A percentile compares a stretch with the other conserved stretches of the same genome.
These are phyloP conservation scores for Persicaria tinctoria DNA, from an alignment of 148 eudicot species.

Conservation along the genomic window DNA sequence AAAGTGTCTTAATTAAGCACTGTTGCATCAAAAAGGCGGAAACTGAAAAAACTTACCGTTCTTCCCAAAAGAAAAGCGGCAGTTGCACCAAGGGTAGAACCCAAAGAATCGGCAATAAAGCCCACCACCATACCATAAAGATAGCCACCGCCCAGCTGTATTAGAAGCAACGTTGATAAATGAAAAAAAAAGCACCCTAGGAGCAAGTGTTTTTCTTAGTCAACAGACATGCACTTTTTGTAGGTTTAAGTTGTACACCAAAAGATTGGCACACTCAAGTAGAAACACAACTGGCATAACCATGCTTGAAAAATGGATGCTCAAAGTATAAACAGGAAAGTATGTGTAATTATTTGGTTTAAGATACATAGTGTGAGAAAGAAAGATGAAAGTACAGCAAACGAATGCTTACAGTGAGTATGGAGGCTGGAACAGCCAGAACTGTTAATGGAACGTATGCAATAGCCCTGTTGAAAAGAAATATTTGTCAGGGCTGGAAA, in stretches of 20 bases:
- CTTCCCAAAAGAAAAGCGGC: slow-evolving; percentile 88
- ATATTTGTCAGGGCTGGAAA: slow-evolving; percentile 8
- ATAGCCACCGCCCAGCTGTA: slow-evolving; percentile 96
- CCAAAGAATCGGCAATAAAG: slow-evolving; percentile 79
- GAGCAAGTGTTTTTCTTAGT: not conserved
- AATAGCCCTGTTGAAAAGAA: slow-evolving; percentile 51
- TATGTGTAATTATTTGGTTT: not conserved
- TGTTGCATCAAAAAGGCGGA: not conserved
- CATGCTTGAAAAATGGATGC: not conserved
- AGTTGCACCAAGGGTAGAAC: slow-evolving; percentile 85
- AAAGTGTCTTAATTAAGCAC: not conserved
- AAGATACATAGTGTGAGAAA: not conserved
- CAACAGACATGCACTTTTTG: not conserved
- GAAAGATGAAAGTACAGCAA: not conserved
- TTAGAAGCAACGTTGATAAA: not conserved
- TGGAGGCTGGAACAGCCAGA: slow-evolving; percentile 94
- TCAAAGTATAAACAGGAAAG: not conserved
- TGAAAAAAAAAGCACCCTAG: not conserved
- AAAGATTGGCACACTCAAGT: not conserved
- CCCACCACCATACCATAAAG: slow-evolving; percentile 89
- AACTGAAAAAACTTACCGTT: slow-evolving; percentile 49
- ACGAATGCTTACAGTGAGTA: slow-evolving; percentile 66
- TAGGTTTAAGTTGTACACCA: slow-evolving; percentile 5
- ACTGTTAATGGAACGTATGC: slow-evolving; percentile 89
- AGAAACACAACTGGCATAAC: not conserved